A percentile compares a stretch with the other conserved stretches of the same genome.
phyloP scores from a whole-genome alignment of 2,329 filamentous ascomycete genomes.

The Beauveria australis region DNA sequence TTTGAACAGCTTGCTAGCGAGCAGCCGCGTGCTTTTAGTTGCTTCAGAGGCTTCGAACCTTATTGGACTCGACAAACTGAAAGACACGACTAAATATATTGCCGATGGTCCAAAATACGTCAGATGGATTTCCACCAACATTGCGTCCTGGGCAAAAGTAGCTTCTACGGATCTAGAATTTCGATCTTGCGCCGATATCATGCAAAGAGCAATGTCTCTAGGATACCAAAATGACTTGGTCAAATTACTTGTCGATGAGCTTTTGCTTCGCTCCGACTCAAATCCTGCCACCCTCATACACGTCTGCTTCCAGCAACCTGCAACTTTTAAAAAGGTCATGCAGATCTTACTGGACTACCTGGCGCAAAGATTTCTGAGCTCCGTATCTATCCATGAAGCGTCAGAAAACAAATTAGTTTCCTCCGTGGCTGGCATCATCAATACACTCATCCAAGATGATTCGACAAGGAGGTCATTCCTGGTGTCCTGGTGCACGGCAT shows the following conservation, averaged over 20 bases:
- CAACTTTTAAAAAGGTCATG: conserved; percentile 20
- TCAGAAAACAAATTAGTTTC: conserved; percentile 35
- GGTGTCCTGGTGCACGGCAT: conserved; percentile 55
- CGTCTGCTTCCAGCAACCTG: conserved; percentile 22
- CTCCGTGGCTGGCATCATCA: conserved; percentile 51
- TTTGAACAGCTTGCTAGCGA: conserved; percentile 37
- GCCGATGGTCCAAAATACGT: conserved; percentile 57
- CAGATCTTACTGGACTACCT: conserved; percentile 30
- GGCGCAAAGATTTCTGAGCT: conserved; percentile 35
- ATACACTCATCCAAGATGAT: conserved; percentile 38
- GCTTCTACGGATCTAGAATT: conserved; percentile 26
- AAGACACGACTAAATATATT: conserved; percentile 44
- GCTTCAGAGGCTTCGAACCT: conserved; percentile 48
- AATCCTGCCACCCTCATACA: conserved; percentile 20
- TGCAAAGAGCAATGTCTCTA: conserved; percentile 56
- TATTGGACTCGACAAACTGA: conserved; percentile 27
- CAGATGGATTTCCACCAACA: conserved; percentile 61
- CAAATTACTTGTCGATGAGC: conserved; percentile 24
- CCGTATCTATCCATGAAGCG: conserved; percentile 23
- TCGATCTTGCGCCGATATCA: conserved; percentile 37
- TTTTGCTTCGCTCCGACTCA: conserved; percentile 26
- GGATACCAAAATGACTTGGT: conserved; percentile 54
- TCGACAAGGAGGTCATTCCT: conserved; percentile 45
- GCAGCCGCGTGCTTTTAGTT: conserved; percentile 41
- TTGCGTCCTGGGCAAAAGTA: conserved; percentile 37